Evolutionary conservation across 106 monocot species (phyloP).

Genomic region (Dioscorea alata): DNA sequence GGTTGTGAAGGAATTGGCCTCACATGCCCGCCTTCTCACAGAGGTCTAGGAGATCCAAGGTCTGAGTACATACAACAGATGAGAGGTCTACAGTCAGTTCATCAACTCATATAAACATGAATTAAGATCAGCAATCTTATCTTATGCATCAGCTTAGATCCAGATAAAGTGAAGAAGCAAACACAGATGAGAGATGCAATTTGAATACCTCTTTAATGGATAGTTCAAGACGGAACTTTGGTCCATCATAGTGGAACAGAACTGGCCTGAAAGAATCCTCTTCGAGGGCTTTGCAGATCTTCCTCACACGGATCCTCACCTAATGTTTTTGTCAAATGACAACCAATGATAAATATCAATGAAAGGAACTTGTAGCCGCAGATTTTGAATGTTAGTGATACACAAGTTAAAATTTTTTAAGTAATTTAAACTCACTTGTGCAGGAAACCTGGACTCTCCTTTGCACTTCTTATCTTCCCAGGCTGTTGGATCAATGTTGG

Average conservation of each 20-base stretch:
- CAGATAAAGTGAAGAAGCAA: neutral
- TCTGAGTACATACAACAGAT: conserved; percentile 21
- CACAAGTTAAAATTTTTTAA: too few relatives aligned
- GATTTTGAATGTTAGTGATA: too few relatives aligned
- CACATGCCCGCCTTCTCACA: conserved; percentile 52
- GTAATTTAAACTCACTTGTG: conserved; percentile 39
- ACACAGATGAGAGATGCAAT: neutral
- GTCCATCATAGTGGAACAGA: conserved; percentile 91
- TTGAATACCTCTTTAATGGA: conserved; percentile 76
- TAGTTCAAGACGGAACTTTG: conserved; percentile 92
- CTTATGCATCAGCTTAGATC: neutral
- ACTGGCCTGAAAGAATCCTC: conserved; percentile 95
- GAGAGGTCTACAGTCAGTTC: neutral
- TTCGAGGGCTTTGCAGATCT: conserved; percentile 72
- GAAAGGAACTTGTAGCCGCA: too few relatives aligned
- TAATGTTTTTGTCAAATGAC: conserved; percentile 2
- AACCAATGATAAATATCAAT: neutral
- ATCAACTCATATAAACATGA: neutral
- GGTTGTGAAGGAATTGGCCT: neutral
- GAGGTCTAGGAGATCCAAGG: conserved; percentile 50
- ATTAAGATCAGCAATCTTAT: neutral
- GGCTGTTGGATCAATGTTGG: conserved; percentile 86
- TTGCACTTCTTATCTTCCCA: conserved; percentile 95
- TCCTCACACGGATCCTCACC: conserved; percentile 82
- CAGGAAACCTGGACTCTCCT: conserved; percentile 85